Evolutionary conservation across 805 yeast species (phyloP).

Genomic region (Soucietia sequanensis): DNA sequence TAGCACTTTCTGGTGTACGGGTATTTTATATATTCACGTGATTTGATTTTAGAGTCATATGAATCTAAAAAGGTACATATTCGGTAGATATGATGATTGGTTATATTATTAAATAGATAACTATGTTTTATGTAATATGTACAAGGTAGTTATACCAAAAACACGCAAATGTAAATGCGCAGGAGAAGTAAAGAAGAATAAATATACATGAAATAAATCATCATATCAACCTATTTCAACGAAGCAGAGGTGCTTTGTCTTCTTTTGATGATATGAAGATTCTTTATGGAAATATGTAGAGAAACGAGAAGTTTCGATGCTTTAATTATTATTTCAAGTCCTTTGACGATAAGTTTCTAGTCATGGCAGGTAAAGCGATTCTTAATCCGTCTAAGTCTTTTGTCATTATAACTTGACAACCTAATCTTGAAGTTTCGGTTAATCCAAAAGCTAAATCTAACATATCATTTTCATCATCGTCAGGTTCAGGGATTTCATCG

Average conservation of each 20-base stretch:
- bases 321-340: slow-evolving; percentile 57
- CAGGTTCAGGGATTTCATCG: slow-evolving; percentile 90
- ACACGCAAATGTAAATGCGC: too few species aligned
- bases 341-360: slow-evolving; percentile 80
- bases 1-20: too few species aligned
- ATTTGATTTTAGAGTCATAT: too few species aligned
- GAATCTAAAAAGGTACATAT: too few species aligned
- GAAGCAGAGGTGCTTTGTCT: too few species aligned
- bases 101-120: too few species aligned
- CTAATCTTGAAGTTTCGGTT: slow-evolving; percentile 94
- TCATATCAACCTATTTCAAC: background rate
- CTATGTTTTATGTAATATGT: too few species aligned
- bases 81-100: too few species aligned
- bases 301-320: slow-evolving; percentile 8
- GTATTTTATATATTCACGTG: too few species aligned
- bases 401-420: slow-evolving; percentile 89
- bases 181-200: too few species aligned
- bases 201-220: slow-evolving; percentile 1
- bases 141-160: too few species aligned
- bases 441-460: slow-evolving; percentile 95
- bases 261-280: background rate
- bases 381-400: slow-evolving; percentile 91
- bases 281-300: slow-evolving; percentile 9
- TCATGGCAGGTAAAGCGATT: slow-evolving; percentile 96
- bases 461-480: slow-evolving; percentile 98